Base-by-base conservation (phyloP, 495 filamentous ascomycete species). In the Neurospora intermedia region DNA sequence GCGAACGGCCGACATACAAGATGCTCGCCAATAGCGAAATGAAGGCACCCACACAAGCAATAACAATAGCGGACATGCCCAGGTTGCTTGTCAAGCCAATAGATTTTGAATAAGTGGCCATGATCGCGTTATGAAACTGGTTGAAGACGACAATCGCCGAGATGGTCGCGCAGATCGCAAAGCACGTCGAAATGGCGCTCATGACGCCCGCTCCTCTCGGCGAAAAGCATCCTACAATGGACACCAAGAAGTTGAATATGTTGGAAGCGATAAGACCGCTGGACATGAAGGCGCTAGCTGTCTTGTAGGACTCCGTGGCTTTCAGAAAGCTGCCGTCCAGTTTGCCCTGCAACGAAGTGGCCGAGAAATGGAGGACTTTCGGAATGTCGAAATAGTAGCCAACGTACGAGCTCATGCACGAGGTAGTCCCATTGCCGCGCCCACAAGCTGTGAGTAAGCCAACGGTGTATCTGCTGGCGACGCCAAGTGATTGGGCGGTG, bases 311-410 rank as follows among this genome's bases (percentile, higher is more conserved):
- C 15, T 72, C 45, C 2, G 80, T 71, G 13, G 81, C 74, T 20
- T 75, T 71, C 31, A 73, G 69, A 41, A 82, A 75, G 3, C 38
- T 40, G n/a, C 43, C 48, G 8, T 72, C 69, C 13, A 69, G 75
- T 0, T 69, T 74, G 6, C 75, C 74, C 43, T 77, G 69, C 8
- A 79, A 72, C 1, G 77, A 71, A 10, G 81, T 78, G 39, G 39
- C 40, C 48, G 76, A 76, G 38, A 84, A 74, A 39, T 76, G 77
- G 16, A 84, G 79, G 73, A 80, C 75, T 13, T 75, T 42, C 27
- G 54, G 74, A 5, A 82, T 82, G 72, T 80, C 73, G 73, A 84
- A 85, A 70, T 31, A 73, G 69, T 77, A 82, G 43, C 80, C 79
- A 70, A 82, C 43, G 20, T 70, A 45, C 3, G 81, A 76, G 11